phyloP scores from a whole-genome alignment of 768 basidiomycete genomes.

The Rhodotorula diobovata region DNA sequence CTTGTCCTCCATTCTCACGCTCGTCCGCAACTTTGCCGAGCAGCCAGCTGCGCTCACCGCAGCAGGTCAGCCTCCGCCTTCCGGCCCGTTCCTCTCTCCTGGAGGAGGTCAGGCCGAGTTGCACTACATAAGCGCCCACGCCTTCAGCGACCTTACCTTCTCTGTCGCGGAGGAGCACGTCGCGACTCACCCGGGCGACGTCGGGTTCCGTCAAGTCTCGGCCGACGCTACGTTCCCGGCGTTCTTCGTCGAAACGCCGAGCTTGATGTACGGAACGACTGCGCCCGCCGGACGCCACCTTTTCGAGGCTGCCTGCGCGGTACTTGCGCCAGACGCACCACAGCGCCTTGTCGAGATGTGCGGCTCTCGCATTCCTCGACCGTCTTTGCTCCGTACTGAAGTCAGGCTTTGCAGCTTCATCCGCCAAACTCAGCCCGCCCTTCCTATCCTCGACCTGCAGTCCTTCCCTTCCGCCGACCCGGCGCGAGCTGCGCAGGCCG shows the following conservation, averaged over 20 bases:
- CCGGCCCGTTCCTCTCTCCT: background rate
- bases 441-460: background rate
- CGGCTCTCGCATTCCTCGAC: background rate
- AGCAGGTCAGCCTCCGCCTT: background rate
- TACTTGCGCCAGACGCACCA: background rate
- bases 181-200: background rate
- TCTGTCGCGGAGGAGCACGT: background rate
- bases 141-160: background rate
- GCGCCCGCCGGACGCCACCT: background rate
- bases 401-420: background rate
- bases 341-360: background rate
- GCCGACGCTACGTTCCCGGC: background rate
- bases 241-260: conserved; percentile 1
- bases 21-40: background rate
- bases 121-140: background rate
- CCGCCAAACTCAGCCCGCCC: background rate
- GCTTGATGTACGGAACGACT: background rate
- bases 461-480: background rate
- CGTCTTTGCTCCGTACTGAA: background rate
- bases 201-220: conserved; percentile 6
- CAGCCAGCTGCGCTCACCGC: background rate
- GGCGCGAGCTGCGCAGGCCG: background rate
- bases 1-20: background rate
- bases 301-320: background rate
- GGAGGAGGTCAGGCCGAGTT: background rate